These are phyloP conservation scores for Ceratocystis destructans DNA, from an alignment of 2,329 filamentous ascomycete genomes.

Conservation along the genomic window DNA sequence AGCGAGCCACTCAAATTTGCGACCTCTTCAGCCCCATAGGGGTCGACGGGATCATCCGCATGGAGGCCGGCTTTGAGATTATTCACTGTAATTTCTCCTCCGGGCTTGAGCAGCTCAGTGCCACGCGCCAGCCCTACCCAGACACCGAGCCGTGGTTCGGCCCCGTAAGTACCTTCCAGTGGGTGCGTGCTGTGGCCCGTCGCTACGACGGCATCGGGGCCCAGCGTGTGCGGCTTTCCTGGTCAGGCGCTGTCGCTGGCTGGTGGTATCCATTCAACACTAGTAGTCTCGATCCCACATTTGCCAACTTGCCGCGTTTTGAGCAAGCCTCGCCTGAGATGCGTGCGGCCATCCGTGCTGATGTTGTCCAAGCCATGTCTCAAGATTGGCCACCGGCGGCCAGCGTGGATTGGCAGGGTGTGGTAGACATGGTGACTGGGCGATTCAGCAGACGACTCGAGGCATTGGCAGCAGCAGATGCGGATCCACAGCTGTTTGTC, in stretches of 20 bases:
- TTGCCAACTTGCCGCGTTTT: constrained; percentile 27
- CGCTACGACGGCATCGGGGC: constrained; percentile 35
- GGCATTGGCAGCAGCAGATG: constrained; percentile 26
- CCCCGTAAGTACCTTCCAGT: constrained; percentile 29
- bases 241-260: constrained; percentile 37
- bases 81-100: constrained; percentile 50
- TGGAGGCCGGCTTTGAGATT: constrained; percentile 58
- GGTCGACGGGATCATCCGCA: constrained; percentile 52
- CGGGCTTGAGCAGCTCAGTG: constrained; percentile 29
- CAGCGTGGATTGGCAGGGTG: constrained; percentile 49
- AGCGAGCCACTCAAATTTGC: constrained; percentile 44
- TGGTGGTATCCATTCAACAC: constrained; percentile 39
- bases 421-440: constrained; percentile 50
- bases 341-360: constrained; percentile 28
- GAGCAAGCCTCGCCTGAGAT: constrained; percentile 24
- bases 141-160: constrained; percentile 18
- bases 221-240: constrained; percentile 33
- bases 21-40: constrained; percentile 38
- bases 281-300: constrained; percentile 29
- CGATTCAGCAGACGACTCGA: constrained; percentile 46
- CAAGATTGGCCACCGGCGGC: background rate
- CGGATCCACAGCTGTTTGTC: constrained; percentile 25
- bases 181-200: constrained; percentile 30
- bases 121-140: constrained; percentile 24
- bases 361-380: constrained; percentile 31